Evolutionary conservation across 202 grass and related monocot species (phyloP), one percentile per base, ranked within the genome.

Genomic region (Alloteropsis angusta): DNA sequence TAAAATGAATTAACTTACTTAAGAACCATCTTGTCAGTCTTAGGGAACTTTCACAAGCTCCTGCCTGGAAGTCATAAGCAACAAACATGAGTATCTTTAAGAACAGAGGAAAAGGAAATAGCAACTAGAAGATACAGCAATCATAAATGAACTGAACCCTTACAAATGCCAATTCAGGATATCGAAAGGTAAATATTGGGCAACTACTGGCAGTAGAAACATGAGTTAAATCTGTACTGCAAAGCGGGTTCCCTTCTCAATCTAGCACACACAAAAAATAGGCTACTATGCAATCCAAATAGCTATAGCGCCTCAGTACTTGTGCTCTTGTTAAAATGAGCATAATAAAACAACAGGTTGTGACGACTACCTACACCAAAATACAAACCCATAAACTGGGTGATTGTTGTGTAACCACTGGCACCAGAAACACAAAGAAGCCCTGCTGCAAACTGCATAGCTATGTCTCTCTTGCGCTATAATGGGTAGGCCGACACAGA

Each of bases 21-120:
- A 55, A 89, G 54, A 83, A 89, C 87, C 87, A 89, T 89, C 74
- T 86, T 86, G 53, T 23, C 78, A 41, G 61, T 57, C 61, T 74
- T 63, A 12, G 13, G 75, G 77, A 57, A 74, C 66, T 54, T 83
- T 49, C 79, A 75, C 52, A 68, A 58, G n/a, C 7, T 39, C 75
- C 74, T 79, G 37, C 68, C 17, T 75, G 23, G 2, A 77, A 71
- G 23, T 7, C 23, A 70, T 2, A 21, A 44, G 8, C 17, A 34
- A 60, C 2, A 66, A 78, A 32, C 38, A 58, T 65, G 22, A 72
- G n/a, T 21, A 55, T 5, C 3, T 21, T 54, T 45, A 18, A 48
- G 67, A 80, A 43, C 10, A 48, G 39, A 30, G 3, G 48, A 64
- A 42, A n/a, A n/a, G n/a, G n/a, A 39, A 1, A 13, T 7, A 53